Evolutionary conservation across 2,329 filamentous ascomycete species (phyloP).

Genomic region (Geosmithia flava): DNA sequence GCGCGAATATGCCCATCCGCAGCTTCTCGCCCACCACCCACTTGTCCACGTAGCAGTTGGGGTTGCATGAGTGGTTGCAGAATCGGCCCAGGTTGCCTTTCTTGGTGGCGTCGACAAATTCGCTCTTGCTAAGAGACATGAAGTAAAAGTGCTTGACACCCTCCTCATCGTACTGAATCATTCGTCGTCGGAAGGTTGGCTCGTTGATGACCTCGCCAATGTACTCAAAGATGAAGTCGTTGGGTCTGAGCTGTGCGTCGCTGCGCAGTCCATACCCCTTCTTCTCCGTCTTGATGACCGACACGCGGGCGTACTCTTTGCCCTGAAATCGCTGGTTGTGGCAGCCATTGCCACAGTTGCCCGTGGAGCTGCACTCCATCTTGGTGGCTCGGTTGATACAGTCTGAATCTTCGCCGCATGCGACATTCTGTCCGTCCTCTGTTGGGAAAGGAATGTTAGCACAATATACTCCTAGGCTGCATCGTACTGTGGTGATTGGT

Average conservation of each 20-base stretch:
- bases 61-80: constrained; percentile 98
- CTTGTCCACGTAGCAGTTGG: constrained; percentile 98
- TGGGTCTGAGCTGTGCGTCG: constrained; percentile 60
- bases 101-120: constrained; percentile 96
- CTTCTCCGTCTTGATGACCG: constrained; percentile 95
- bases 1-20: constrained; percentile 96
- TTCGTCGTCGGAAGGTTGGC: constrained; percentile 74
- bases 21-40: constrained; percentile 97
- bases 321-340: constrained; percentile 93
- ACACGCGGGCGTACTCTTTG: constrained; percentile 79
- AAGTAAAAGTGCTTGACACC: constrained; percentile 99
- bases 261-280: constrained; percentile 90
- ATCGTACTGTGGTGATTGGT: not conserved
- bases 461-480: not conserved
- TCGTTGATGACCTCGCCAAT: constrained; percentile 98
- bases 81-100: constrained; percentile 93
- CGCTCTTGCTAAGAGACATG: constrained; percentile 93
- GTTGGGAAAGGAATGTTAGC: constrained; percentile 1
- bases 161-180: constrained; percentile 87
- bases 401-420: constrained; percentile 91
- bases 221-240: constrained; percentile 97
- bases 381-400: constrained; percentile 98
- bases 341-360: constrained; percentile 77
- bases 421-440: constrained; percentile 59
- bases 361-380: constrained; percentile 75